Conservation (phyloP, 805 yeast species). For the Crinitomyces ghanaensis region DNA sequence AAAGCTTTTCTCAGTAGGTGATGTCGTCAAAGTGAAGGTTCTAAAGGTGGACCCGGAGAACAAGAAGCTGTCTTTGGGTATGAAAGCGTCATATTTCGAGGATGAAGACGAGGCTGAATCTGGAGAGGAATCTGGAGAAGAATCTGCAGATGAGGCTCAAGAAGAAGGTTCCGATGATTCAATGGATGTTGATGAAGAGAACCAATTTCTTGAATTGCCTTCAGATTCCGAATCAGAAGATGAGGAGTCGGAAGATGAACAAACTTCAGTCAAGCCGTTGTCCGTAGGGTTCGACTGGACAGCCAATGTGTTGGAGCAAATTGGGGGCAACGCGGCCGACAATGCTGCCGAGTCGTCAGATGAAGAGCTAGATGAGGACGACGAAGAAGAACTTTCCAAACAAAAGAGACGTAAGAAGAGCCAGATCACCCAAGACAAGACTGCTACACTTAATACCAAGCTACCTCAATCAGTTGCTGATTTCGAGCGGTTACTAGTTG, state of each 20-base stretch:
- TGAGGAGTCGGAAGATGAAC: conserved; percentile 16
- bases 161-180: conserved; percentile 27
- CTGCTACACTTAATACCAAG: conserved; percentile 70
- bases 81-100: conserved; percentile 84
- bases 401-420: conserved; percentile 30
- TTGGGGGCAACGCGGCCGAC: conserved; percentile 27
- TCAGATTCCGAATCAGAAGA: conserved; percentile 23
- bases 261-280: conserved; percentile 38
- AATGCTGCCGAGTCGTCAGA: conserved; percentile 2
- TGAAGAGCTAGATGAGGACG: conserved; percentile 33
- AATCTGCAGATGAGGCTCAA: conserved; percentile 25
- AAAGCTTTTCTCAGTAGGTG: conserved; percentile 76
- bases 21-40: conserved; percentile 76
- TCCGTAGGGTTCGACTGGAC: conserved; percentile 94
- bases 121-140: conserved; percentile 23
- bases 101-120: conserved; percentile 21
- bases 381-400: conserved; percentile 33
- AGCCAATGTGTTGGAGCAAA: conserved; percentile 63
- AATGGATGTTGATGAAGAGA: conserved; percentile 27
- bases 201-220: conserved; percentile 24
- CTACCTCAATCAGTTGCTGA: conserved; percentile 89
- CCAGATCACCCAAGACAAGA: conserved; percentile 59
- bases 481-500: conserved; percentile 82
- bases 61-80: conserved; percentile 74
- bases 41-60: conserved; percentile 50